Base-by-base conservation (phyloP, 2,329 filamentous ascomycete genomes). In the Fusarium ramigenum region DNA sequence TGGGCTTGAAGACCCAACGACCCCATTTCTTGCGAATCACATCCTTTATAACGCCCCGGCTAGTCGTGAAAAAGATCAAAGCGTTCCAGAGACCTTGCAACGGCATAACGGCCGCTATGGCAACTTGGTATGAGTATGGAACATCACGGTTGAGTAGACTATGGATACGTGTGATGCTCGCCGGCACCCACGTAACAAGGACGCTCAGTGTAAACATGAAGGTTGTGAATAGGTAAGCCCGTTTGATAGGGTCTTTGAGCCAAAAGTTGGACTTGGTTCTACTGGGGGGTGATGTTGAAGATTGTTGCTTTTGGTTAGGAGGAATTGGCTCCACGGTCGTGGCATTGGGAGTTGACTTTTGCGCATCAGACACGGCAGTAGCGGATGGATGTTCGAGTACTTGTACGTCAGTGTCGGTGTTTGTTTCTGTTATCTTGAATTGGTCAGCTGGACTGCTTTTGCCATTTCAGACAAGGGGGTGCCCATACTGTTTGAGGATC, bases 371-470 rank as follows among this genome's bases (percentile, higher is more conserved):
- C 7, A 11, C 6, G 6, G 56, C 15, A 19, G 19, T 19, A 37
- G 3, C 32, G 6, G 6, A 1, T 7, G 8, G 3, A 7, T 37
- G 7, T 7, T 30, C 6, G 0, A 8, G 2, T 19, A 2, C 19
- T 16, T 49, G 42, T 2, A 49, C 1, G 5, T 28, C 9, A 1
- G 3, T 28, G 19, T 30, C 19, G 2, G 23, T 30, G 11, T 49
- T 59, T 9, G 40, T 47, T 4, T n/a, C 7, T 11, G 56, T 19
- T 7, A 4, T 4, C 56, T 59, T 1, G 37, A 30, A 2, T 5
- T 16, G 4, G 42, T 59, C 15, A 59, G 56, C 42, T 15, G 5
- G 11, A 23, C 5, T 7, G 21, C 37, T 30, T 32, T 32, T 32
- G 30, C 30, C 30, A 32, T 32, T 32, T 32, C 30, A 32, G 5